A percentile compares a stretch with the other conserved stretches of the same genome.
Conservation (phyloP, 208 protist species). For the Leishmania tarentolae region DNA sequence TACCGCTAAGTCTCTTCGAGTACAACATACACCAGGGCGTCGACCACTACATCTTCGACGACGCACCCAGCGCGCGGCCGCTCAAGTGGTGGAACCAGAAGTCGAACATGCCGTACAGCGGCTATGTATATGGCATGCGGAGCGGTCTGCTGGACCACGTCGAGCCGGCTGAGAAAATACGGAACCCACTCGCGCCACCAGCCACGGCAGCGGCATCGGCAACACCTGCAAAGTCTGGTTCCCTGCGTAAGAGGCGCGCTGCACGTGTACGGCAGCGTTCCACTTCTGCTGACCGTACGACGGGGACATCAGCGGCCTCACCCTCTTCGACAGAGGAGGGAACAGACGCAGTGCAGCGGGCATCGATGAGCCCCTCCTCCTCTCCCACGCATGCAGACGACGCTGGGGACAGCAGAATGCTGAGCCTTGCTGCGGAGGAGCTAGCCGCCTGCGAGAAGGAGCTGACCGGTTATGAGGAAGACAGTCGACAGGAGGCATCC, state of each 20-base stretch:
- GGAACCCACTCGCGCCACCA: constrained; percentile 64
- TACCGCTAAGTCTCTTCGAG: constrained; percentile 67
- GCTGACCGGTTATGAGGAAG: constrained; percentile 14
- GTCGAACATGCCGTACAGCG: constrained; percentile 89
- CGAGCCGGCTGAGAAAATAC: constrained; percentile 49
- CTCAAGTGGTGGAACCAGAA: constrained; percentile 92
- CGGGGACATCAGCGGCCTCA: not conserved
- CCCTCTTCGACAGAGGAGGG: not conserved
- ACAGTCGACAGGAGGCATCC: constrained; percentile 2
- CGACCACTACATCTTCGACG: constrained; percentile 87
- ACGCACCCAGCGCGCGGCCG: constrained; percentile 75
- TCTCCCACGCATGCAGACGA: not conserved
- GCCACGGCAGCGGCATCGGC: not conserved
- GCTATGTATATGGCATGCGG: constrained; percentile 80
- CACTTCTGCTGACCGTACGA: not conserved
- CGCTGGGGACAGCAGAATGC: not conserved
- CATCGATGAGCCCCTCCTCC: not conserved
- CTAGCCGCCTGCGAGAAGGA: constrained; percentile 10
- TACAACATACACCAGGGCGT: constrained; percentile 85
- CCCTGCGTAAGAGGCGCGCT: constrained; percentile 4
- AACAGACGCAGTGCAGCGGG: not conserved
- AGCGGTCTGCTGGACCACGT: constrained; percentile 68
- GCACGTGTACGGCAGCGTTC: not conserved
- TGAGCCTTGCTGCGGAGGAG: constrained; percentile 9
- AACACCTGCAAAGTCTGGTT: constrained; percentile 1